Conservation (phyloP, 139 green algal genomes). For the Chlorella sp. region DNA sequence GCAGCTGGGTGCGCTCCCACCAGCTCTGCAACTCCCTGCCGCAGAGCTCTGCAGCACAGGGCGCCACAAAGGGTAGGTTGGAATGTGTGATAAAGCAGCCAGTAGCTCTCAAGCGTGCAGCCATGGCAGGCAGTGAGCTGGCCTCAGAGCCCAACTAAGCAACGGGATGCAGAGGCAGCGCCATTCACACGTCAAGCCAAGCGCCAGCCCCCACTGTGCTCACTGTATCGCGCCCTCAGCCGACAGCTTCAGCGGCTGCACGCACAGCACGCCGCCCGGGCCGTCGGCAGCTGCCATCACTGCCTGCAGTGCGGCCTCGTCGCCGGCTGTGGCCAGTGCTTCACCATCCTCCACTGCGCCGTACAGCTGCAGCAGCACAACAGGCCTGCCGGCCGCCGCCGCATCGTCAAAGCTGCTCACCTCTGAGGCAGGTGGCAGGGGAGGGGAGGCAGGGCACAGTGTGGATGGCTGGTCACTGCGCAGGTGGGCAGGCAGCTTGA, state of each 20-base stretch:
- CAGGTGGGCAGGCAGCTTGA: too few species aligned
- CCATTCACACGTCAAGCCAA: too few species aligned
- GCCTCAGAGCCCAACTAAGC: too few species aligned
- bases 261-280: constrained; percentile 9
- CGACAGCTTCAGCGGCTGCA: not conserved
- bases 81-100: too few species aligned
- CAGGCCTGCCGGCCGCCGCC: not conserved
- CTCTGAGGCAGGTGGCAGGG: too few species aligned
- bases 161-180: too few species aligned
- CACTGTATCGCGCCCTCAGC: not conserved
- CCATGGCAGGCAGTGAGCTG: too few species aligned
- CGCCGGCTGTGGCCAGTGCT: not conserved
- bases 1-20: not conserved
- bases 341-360: not conserved
- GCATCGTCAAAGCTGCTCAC: not conserved
- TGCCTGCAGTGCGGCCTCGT: not conserved
- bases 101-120: too few species aligned
- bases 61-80: too few species aligned
- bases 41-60: not conserved
- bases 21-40: not conserved
- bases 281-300: not conserved
- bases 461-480: too few species aligned
- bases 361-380: constrained; percentile 1
- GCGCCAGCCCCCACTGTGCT: too few species aligned
- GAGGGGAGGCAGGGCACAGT: too few species aligned